phyloP scores from a whole-genome alignment of 2,329 filamentous ascomycete species.

The Cladosporium colombiae region DNA sequence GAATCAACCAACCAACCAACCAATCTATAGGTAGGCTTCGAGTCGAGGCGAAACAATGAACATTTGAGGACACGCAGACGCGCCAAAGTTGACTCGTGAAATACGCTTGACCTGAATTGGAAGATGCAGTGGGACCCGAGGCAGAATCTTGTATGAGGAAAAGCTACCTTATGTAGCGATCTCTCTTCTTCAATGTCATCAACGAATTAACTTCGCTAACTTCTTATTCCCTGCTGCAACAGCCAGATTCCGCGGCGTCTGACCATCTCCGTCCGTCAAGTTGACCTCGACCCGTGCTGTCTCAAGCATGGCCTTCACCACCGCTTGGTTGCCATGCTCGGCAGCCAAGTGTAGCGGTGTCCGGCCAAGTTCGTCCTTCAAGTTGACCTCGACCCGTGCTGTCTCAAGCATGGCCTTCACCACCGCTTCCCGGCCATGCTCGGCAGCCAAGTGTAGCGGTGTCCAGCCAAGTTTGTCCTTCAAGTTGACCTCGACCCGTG shows the following conservation, averaged over 20 bases:
- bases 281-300: not conserved
- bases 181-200: not conserved
- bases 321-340: not conserved
- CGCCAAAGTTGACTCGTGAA: not conserved
- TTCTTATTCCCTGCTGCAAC: not conserved
- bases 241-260: not conserved
- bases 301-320: not conserved
- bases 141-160: constrained; percentile 3
- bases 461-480: not conserved
- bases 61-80: not conserved
- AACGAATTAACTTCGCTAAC: not conserved
- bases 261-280: not conserved
- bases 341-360: not conserved
- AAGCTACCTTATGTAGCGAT: not conserved
- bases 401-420: not conserved
- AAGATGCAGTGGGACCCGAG: constrained; percentile 7
- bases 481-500: not conserved
- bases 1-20: no score
- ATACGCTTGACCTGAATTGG: not conserved
- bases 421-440: not conserved
- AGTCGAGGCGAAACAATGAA: constrained; percentile 2
- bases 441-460: not conserved
- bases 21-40: not conserved
- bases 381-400: not conserved
- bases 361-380: not conserved